Conservation (phyloP, 2,329 filamentous ascomycete species). For the Teratosphaeriaceae sp. region DNA sequence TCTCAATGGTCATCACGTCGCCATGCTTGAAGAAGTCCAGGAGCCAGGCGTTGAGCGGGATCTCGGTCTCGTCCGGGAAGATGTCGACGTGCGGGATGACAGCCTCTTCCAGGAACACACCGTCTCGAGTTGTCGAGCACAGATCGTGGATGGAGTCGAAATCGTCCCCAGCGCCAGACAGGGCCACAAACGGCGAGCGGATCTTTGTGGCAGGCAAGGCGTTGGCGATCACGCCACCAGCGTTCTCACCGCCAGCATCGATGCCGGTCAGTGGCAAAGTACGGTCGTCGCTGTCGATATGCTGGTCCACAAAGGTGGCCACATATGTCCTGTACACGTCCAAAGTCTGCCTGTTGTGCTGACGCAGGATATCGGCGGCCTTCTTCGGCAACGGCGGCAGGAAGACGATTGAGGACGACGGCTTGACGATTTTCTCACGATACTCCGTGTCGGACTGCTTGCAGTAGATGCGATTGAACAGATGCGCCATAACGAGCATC, state of each 20-base stretch:
- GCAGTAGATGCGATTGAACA: conserved; percentile 58
- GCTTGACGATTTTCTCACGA: conserved; percentile 44
- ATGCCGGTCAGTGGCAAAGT: conserved; percentile 53
- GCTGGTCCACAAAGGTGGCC: conserved; percentile 59
- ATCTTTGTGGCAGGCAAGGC: conserved; percentile 40
- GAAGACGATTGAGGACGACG: conserved; percentile 57
- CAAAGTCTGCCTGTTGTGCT: conserved; percentile 61
- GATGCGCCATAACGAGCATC: conserved; percentile 62
- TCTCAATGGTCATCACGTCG: conserved; percentile 52
- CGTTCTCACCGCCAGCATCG: conserved; percentile 34
- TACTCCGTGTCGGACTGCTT: conserved; percentile 42
- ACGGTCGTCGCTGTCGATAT: conserved; percentile 50
- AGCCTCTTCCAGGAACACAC: conserved; percentile 67
- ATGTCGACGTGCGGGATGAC: conserved; percentile 63
- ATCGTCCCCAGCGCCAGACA: conserved; percentile 60
- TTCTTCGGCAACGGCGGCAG: conserved; percentile 56
- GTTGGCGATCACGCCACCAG: conserved; percentile 16
- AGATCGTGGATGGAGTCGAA: conserved; percentile 62
- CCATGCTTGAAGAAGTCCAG: conserved; percentile 75
- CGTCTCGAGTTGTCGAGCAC: conserved; percentile 57
- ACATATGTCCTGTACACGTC: conserved; percentile 63
- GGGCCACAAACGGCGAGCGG: conserved; percentile 62
- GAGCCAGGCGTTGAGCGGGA: conserved; percentile 60
- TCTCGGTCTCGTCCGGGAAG: conserved; percentile 48
- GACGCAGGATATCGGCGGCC: conserved; percentile 50